These are phyloP conservation scores for Irpex sp. DNA, from an alignment of 1,284 basidiomycete genomes.

Conservation along the genomic window DNA sequence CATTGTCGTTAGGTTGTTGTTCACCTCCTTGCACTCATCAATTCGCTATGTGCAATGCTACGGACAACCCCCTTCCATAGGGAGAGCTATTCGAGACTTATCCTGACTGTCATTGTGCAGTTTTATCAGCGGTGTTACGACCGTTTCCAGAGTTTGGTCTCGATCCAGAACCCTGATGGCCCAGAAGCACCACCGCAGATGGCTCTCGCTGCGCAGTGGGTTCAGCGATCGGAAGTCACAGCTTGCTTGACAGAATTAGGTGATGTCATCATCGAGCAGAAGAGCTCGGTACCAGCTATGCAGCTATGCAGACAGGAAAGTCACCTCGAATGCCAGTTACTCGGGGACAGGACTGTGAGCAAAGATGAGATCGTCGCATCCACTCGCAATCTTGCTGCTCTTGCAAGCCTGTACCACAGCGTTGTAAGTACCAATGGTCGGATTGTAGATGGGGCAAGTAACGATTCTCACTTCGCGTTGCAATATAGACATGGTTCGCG, in stretches of 20 bases:
- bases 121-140: constrained; percentile 95
- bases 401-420: constrained; percentile 84
- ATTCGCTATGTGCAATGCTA: constrained; percentile 91
- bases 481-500: constrained; percentile 75
- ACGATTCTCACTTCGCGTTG: not conserved
- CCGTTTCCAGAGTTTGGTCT: constrained; percentile 76
- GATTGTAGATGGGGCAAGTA: not conserved
- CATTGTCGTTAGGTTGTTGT: constrained; percentile 58
- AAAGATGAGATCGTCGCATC: constrained; percentile 77
- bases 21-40: constrained; percentile 86
- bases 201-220: constrained; percentile 80
- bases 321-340: constrained; percentile 66
- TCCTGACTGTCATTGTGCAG: constrained; percentile 93
- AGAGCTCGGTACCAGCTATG: constrained; percentile 35
- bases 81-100: constrained; percentile 91
- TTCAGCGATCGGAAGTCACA: constrained; percentile 78
- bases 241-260: constrained; percentile 65
- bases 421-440: constrained; percentile 57
- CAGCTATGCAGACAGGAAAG: constrained; percentile 73
- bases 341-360: constrained; percentile 49
- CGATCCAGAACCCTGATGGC: constrained; percentile 34
- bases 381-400: constrained; percentile 68
- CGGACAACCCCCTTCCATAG: constrained; percentile 93
- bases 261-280: constrained; percentile 35
- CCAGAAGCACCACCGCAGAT: constrained; percentile 41